phyloP scores from a whole-genome alignment of 2,329 filamentous ascomycete genomes.

The Pyrenochaeta sp. region DNA sequence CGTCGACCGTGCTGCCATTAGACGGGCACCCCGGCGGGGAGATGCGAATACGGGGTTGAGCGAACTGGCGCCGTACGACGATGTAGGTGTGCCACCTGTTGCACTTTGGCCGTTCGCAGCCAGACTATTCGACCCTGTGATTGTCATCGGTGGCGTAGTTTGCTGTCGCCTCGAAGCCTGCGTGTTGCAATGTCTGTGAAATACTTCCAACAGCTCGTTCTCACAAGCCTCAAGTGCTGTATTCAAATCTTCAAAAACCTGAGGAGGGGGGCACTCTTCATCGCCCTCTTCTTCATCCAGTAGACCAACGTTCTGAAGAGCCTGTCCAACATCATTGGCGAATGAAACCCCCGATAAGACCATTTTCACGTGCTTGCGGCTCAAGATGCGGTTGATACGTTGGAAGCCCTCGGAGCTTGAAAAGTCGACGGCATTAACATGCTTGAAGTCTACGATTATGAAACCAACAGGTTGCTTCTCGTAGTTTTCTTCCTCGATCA shows the following conservation, averaged over 20 bases:
- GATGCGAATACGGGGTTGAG: conserved; percentile 71
- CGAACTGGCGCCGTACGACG: conserved; percentile 38
- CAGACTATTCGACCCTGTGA: conserved; percentile 24
- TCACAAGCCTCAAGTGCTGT: conserved; percentile 93
- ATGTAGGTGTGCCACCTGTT: conserved; percentile 30
- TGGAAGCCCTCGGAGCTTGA: conserved; percentile 96
- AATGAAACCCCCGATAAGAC: conserved; percentile 84
- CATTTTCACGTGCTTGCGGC: conserved; percentile 78
- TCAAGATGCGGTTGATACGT: conserved; percentile 84
- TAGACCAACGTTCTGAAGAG: conserved; percentile 83
- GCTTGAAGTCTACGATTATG: conserved; percentile 84
- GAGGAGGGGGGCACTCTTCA: conserved; percentile 53
- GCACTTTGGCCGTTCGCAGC: conserved; percentile 19
- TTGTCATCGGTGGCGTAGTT: conserved; percentile 45
- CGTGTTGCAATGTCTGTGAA: conserved; percentile 53
- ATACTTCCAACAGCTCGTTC: conserved; percentile 82
- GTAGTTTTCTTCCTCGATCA: conserved; percentile 86
- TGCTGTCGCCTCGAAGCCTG: conserved; percentile 53
- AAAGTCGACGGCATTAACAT: conserved; percentile 93
- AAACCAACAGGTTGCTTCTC: conserved; percentile 81
- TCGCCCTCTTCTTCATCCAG: conserved; percentile 77
- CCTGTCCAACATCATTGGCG: conserved; percentile 76
- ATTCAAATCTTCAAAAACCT: conserved; percentile 88
- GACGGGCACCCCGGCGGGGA: conserved; percentile 78
- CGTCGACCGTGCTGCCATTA: conserved; percentile 77